Conservation (phyloP, 2,329 filamentous ascomycete genomes). For the Graphium sp. region DNA sequence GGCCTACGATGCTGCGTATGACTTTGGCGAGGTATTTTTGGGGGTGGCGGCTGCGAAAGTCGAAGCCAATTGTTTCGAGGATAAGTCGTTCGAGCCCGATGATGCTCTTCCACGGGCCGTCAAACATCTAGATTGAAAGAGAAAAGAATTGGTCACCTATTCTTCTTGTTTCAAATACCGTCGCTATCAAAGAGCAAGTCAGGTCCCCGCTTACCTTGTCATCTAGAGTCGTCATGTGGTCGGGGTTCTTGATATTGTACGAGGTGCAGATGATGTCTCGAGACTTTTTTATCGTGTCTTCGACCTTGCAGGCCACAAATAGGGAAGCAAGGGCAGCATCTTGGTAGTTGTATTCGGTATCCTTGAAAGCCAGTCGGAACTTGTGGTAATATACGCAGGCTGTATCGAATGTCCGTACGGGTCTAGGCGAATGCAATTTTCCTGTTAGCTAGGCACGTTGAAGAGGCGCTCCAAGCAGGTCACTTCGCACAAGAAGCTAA, state of each 20-base stretch:
- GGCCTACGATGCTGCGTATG: conserved; percentile 35
- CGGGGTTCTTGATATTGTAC: conserved; percentile 63
- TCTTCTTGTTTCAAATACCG: too few relatives aligned
- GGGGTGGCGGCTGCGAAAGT: conserved; percentile 79
- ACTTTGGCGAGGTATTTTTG: conserved; percentile 77
- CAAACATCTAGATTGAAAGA: conserved; percentile 47
- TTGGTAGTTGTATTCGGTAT: conserved; percentile 68
- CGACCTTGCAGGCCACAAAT: conserved; percentile 90
- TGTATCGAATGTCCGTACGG: conserved; percentile 81
- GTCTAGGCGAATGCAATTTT: conserved; percentile 27
- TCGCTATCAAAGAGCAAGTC: too few relatives aligned
- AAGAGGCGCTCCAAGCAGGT: too few relatives aligned
- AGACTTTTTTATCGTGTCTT: conserved; percentile 95
- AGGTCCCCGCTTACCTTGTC: conserved; percentile 45
- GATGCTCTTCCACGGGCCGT: conserved; percentile 60
- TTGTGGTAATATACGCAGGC: conserved; percentile 89
- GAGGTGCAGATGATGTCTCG: conserved; percentile 81
- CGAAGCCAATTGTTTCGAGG: conserved; percentile 82
- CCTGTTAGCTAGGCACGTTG: too few relatives aligned
- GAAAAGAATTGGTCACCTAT: background rate
- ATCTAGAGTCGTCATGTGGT: conserved; percentile 57
- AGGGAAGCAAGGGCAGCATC: conserved; percentile 80
- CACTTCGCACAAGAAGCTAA: too few relatives aligned
- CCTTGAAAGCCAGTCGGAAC: conserved; percentile 73
- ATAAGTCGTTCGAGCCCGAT: conserved; percentile 85